Evolutionary conservation across 2,329 filamentous ascomycete species (phyloP).

Genomic region (Diaporthe australafricana): DNA sequence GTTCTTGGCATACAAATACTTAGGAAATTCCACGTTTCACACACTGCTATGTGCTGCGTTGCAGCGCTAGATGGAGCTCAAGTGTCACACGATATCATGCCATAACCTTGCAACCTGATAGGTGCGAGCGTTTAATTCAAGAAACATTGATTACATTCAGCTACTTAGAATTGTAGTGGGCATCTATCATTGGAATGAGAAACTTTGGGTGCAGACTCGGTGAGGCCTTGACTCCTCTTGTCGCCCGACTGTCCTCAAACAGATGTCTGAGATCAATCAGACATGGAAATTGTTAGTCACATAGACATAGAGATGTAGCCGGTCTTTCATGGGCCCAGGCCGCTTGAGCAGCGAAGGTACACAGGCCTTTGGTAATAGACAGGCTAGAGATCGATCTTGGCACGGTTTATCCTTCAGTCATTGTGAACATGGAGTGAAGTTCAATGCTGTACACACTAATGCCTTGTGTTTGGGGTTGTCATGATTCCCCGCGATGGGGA

Average conservation of each 20-base stretch:
- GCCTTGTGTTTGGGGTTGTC: conserved; percentile 50
- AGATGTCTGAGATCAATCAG: neutral
- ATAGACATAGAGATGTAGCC: conserved; percentile 53
- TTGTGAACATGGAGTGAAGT: conserved; percentile 60
- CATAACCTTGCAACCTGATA: neutral
- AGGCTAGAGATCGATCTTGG: conserved; percentile 61
- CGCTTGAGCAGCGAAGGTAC: conserved; percentile 47
- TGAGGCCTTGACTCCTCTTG: neutral
- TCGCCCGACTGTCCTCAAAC: neutral
- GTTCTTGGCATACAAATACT: neutral
- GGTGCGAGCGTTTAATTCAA: too few relatives aligned
- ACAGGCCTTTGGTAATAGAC: conserved; percentile 70
- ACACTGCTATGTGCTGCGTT: neutral
- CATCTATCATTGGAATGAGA: neutral
- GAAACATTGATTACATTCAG: neutral
- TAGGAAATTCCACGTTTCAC: neutral
- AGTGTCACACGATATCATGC: neutral
- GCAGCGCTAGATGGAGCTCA: neutral
- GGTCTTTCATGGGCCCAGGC: conserved; percentile 67
- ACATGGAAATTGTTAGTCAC: neutral
- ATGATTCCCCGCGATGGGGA: neutral
- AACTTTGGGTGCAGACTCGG: too few relatives aligned
- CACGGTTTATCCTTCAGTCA: conserved; percentile 70
- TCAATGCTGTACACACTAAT: conserved; percentile 71
- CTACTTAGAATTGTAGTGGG: neutral